A percentile compares a stretch with the other conserved stretches of the same genome.
phyloP scores from a whole-genome alignment of 2,329 filamentous ascomycete species.

The Ophiostoma himal-ulmi region DNA sequence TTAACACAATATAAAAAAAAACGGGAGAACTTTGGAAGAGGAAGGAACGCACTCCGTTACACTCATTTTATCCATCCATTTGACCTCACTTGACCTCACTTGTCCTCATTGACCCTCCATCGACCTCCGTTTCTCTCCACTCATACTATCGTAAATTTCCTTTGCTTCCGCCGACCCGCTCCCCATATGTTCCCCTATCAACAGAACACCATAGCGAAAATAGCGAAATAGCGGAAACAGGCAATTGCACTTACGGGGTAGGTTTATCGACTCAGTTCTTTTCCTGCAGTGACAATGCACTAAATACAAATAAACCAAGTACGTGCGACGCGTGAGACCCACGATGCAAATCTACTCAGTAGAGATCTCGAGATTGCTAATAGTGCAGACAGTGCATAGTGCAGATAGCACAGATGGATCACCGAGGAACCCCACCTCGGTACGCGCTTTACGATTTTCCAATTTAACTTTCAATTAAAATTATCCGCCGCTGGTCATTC shows the following conservation, averaged over 20 bases:
- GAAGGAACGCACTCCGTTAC: background rate
- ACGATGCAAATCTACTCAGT: background rate
- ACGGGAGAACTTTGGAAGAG: background rate
- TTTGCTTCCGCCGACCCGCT: constrained; percentile 5
- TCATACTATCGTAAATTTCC: background rate
- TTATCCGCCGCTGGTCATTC: constrained; percentile 1
- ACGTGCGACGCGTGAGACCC: background rate
- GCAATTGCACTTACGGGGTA: background rate
- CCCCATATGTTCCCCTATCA: constrained; percentile 3
- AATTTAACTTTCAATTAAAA: background rate
- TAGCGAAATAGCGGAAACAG: too few species aligned
- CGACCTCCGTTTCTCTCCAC: background rate
- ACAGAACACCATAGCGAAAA: background rate
- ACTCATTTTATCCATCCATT: background rate
- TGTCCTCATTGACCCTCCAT: background rate
- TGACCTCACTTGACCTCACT: background rate
- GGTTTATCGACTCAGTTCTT: background rate
- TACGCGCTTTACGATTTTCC: constrained; percentile 4
- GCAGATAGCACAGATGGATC: background rate
- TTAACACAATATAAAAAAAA: too few species aligned
- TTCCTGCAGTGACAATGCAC: background rate
- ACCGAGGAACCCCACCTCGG: constrained; percentile 6
- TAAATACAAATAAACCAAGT: background rate
- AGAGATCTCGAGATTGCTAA: background rate
- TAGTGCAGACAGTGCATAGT: background rate